Evolutionary conservation across 495 filamentous ascomycete genomes (phyloP), one percentile per base, ranked within the genome.

Genomic region (Daldinia vernicosa): DNA sequence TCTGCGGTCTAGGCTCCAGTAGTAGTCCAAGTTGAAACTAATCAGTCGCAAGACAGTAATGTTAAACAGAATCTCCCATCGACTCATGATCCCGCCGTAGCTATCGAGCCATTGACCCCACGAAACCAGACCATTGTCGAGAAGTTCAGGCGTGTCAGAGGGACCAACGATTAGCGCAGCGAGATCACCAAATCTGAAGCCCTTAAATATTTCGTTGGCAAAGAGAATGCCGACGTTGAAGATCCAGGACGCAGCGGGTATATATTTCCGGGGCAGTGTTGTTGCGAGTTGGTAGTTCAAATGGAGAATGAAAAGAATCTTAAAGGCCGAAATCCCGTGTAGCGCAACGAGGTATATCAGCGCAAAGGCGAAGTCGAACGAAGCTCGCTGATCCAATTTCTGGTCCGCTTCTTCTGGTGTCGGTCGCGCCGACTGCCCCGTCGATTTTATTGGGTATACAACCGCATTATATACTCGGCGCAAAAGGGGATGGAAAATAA

Each of bases 11-110:
- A 92, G 79, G 69, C 93, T 94, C 95, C 96, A 99, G 80, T 95
- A 92, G 80, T 97, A 93, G 76, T 99, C 95, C 74, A 99, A 81
- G 78, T 98, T 98, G 86, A 97, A 99, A 79, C 93, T 97, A 66
- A 99, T 93, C 45, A 98, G 82, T 24, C 95, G 89, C 43, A 99
- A 82, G 6, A 97, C 87, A n/a, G 95, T 98, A 66, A 99, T 88
- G 72, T 98, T 99, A 86, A 99, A 99, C 12, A 95, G 86, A 35
- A 99, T 88, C 77, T 97, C 92, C 95, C 95, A 99, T 66, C 94
- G 86, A 2, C 91, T 83, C 75, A 94, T 89, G 22, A 99, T 78
- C 6, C 95, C 95, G 12, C 94, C 90, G 69, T 91, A 88, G 43
- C 81, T 82, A 79, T 98, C 94, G 8, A 97, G 77, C 80, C 84